Evolutionary conservation across 2,329 filamentous ascomycete species (phyloP).

Genomic region (Ophiobolus disseminans): DNA sequence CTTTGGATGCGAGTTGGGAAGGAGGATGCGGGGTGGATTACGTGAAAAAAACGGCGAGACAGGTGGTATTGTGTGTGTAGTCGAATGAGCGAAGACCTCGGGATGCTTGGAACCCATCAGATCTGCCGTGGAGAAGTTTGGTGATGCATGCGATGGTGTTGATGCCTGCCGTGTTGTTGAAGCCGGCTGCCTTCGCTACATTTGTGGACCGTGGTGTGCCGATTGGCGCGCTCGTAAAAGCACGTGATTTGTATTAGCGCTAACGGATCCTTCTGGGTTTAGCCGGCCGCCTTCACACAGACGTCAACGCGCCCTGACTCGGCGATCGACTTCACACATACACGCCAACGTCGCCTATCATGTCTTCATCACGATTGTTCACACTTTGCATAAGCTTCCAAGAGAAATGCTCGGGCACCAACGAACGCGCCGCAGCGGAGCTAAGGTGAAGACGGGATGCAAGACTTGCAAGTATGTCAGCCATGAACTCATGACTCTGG

Average conservation of each 20-base stretch:
- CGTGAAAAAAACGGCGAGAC: no score
- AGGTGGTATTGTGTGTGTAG: no score
- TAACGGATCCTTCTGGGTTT: neutral
- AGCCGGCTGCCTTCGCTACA: neutral
- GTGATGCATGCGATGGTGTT: neutral
- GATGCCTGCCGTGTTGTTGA: no score
- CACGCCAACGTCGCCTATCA: neutral
- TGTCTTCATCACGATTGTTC: neutral
- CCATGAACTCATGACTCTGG: neutral
- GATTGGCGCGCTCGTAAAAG: conserved; percentile 19
- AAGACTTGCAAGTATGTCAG: conserved; percentile 33
- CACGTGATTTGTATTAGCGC: conserved; percentile 9
- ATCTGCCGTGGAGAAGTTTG: neutral
- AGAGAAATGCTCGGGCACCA: no score
- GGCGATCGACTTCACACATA: neutral
- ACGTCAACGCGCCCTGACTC: neutral
- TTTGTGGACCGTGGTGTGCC: neutral
- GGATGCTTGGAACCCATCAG: no score
- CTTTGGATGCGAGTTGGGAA: no score
- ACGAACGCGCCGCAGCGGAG: neutral
- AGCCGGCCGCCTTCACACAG: no score
- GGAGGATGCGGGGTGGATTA: no score
- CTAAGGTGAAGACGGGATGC: conserved; percentile 36
- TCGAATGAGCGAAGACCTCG: no score
- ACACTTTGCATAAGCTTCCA: neutral